Percentiles rank a stretch among this genome's conserved stretches.
phyloP scores from a whole-genome alignment of 164 flowering plant genomes.

The Paratinospora sagittata region DNA sequence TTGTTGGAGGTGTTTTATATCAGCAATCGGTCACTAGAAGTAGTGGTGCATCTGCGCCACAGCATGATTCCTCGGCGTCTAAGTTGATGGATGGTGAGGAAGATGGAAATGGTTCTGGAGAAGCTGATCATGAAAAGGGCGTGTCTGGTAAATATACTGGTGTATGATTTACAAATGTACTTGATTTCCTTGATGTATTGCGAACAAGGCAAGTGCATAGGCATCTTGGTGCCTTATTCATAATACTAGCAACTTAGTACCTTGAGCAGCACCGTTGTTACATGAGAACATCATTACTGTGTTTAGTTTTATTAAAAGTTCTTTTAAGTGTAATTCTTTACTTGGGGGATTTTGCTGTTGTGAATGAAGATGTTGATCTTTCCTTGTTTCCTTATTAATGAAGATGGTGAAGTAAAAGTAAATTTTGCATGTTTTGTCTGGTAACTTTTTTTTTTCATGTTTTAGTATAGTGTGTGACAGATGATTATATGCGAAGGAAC shows the following conservation, averaged over 20 bases:
- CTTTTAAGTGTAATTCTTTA: not conserved
- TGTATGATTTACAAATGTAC: constrained; percentile 29
- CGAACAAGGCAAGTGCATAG: constrained; percentile 2
- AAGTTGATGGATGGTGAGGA: constrained; percentile 36
- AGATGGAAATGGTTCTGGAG: constrained; percentile 30
- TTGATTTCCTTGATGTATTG: constrained; percentile 2
- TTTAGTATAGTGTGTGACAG: not conserved
- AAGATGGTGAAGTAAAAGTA: not conserved
- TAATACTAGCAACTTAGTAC: not conserved
- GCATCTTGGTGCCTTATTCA: constrained; percentile 2
- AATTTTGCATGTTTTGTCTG: not conserved
- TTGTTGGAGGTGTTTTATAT: constrained; percentile 76
- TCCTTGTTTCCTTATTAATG: not conserved
- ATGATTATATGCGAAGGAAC: not conserved
- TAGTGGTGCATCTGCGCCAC: constrained; percentile 24
- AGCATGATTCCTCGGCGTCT: constrained; percentile 34
- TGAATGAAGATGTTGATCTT: not conserved
- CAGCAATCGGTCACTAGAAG: constrained; percentile 71
- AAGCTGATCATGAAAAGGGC: constrained; percentile 34
- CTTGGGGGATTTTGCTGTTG: not conserved
- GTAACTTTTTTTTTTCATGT: too few relatives aligned
- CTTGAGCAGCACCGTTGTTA: not conserved
- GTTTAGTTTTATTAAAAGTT: constrained; percentile 1
- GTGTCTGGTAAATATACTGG: constrained; percentile 47
- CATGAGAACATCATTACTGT: not conserved